Evolutionary conservation across 805 yeast species (phyloP).

Genomic region (Metschnikowia lunata): DNA sequence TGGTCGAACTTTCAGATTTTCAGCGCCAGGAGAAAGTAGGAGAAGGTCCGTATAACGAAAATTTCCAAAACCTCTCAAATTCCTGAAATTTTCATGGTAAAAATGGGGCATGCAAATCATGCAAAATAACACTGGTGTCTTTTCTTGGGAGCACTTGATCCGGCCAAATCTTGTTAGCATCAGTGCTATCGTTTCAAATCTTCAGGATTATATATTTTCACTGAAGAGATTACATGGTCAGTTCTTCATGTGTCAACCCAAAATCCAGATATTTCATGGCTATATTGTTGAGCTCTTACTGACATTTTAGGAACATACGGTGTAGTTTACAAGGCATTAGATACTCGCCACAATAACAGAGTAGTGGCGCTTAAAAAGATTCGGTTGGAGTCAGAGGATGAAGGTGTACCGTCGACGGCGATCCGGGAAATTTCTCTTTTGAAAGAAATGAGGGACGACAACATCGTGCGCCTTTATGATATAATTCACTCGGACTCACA

Average conservation of each 20-base stretch:
- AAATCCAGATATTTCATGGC: too few species aligned
- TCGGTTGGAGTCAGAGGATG: conserved; percentile 92
- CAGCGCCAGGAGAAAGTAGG: conserved; percentile 95
- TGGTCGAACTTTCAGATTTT: conserved; percentile 88
- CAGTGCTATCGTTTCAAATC: too few species aligned
- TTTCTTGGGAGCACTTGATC: too few species aligned
- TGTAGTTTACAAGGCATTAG: conserved; percentile 94
- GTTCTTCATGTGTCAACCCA: too few species aligned
- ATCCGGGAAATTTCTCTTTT: conserved; percentile 91
- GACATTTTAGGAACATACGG: conserved; percentile 74
- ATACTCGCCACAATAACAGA: conserved; percentile 83
- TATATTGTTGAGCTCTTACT: too few species aligned
- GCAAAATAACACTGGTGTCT: too few species aligned
- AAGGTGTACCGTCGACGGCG: conserved; percentile 98
- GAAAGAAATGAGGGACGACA: conserved; percentile 90
- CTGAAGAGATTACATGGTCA: too few species aligned
- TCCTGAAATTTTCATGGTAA: too few species aligned
- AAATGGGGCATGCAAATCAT: too few species aligned
- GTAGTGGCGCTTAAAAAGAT: conserved; percentile 94
- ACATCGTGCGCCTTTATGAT: conserved; percentile 86
- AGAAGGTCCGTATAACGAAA: conserved; percentile 57
- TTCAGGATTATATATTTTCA: too few species aligned
- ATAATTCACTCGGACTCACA: conserved; percentile 93
- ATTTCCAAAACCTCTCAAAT: neutral
- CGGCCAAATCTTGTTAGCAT: too few species aligned